Evolutionary conservation across 208 protist genomes (phyloP).

Genomic region (Leishmania amazonensis): DNA sequence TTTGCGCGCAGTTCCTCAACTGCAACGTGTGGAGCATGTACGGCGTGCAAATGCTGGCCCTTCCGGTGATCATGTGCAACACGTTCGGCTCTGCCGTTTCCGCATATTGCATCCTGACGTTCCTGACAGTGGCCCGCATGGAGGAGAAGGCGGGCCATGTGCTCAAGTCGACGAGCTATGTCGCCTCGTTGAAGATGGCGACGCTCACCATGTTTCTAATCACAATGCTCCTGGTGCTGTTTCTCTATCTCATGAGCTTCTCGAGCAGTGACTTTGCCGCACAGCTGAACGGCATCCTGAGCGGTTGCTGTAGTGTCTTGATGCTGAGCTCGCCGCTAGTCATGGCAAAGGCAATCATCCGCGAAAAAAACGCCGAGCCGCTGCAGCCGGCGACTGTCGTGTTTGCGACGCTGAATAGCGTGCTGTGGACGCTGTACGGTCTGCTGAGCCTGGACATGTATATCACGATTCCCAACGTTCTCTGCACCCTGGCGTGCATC

Average conservation of each 20-base stretch:
- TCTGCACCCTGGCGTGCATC: constrained; percentile 50
- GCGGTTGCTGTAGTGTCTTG: constrained; percentile 51
- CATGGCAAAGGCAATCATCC: constrained; percentile 60
- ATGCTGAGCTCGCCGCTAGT: constrained; percentile 74
- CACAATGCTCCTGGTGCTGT: constrained; percentile 31
- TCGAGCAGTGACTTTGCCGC: constrained; percentile 15
- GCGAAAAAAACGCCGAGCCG: constrained; percentile 55
- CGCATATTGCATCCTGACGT: constrained; percentile 61
- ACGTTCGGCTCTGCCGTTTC: constrained; percentile 46
- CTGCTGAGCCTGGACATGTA: constrained; percentile 46
- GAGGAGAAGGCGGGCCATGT: constrained; percentile 48
- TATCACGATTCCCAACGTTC: constrained; percentile 52
- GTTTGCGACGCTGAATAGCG: constrained; percentile 53
- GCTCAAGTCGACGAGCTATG: constrained; percentile 49
- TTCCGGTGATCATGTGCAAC: constrained; percentile 59
- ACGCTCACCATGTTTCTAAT: constrained; percentile 20
- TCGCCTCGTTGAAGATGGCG: constrained; percentile 18
- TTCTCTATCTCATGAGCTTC: constrained; percentile 40
- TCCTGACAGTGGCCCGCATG: constrained; percentile 46
- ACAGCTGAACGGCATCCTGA: constrained; percentile 51
- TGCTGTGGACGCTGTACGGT: constrained; percentile 66
- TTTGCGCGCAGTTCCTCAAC: constrained; percentile 68
- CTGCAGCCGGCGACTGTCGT: constrained; percentile 53
- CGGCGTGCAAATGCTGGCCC: constrained; percentile 33
- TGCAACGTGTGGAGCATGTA: constrained; percentile 71